Evolutionary conservation across 495 filamentous ascomycete species (phyloP).

Genomic region (Penicillium maclennaniae): DNA sequence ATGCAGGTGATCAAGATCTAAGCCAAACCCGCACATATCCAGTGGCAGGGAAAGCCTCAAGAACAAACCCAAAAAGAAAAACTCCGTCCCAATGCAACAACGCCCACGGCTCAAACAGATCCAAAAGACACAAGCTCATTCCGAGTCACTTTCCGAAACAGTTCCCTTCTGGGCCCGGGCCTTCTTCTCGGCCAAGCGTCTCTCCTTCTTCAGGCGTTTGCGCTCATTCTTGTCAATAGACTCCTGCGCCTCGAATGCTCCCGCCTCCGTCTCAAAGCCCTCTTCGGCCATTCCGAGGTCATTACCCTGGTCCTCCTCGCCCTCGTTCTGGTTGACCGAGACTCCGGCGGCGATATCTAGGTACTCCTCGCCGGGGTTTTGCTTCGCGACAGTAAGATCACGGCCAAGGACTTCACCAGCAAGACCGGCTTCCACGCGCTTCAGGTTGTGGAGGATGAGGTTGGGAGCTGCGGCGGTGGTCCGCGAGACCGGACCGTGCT

Average conservation of each 20-base stretch:
- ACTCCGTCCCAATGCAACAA: constrained; percentile 35
- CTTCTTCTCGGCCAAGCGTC: constrained; percentile 41
- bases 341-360: constrained; percentile 22
- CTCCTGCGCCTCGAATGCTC: constrained; percentile 26
- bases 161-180: constrained; percentile 35
- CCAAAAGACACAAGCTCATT: constrained; percentile 18
- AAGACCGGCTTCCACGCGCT: constrained; percentile 62
- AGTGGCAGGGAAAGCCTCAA: background rate
- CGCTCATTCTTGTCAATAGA: constrained; percentile 46
- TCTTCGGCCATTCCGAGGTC: constrained; percentile 27
- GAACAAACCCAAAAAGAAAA: constrained; percentile 5
- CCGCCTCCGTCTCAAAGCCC: constrained; percentile 23
- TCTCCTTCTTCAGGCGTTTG: constrained; percentile 50
- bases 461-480: constrained; percentile 52
- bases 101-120: constrained; percentile 15
- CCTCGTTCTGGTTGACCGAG: constrained; percentile 25
- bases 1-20: constrained; percentile 11
- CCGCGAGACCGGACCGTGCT: constrained; percentile 53
- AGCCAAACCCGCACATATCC: constrained; percentile 10
- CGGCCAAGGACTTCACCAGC: constrained; percentile 53
- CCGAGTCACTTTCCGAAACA: constrained; percentile 28
- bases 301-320: constrained; percentile 20
- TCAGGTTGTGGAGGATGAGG: constrained; percentile 60
- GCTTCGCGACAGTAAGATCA: constrained; percentile 42
- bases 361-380: constrained; percentile 31